Percentiles rank a stretch among this genome's conserved stretches.
Evolutionary conservation across 768 basidiomycete genomes (phyloP).

Genomic region (Collybia nuda): DNA sequence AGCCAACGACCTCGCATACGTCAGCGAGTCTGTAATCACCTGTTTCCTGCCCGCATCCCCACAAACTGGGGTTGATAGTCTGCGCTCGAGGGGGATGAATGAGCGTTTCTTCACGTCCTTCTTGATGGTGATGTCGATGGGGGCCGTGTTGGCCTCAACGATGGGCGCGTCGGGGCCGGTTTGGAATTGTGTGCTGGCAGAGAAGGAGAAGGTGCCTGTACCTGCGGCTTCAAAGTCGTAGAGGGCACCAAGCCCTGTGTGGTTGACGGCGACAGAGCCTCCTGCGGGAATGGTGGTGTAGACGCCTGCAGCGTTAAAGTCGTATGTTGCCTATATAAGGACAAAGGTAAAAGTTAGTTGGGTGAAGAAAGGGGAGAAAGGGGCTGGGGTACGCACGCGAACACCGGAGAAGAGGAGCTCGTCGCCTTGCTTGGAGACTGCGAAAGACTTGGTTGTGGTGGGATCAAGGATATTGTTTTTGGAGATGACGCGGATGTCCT

Average conservation of each 20-base stretch:
- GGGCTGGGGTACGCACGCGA: too few species aligned
- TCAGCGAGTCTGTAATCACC: conserved; percentile 2
- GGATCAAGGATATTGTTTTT: conserved; percentile 6
- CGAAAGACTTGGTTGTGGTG: conserved; percentile 1
- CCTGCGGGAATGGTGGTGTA: conserved; percentile 8
- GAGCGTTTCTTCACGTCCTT: conserved; percentile 4
- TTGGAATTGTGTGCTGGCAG: conserved; percentile 1
- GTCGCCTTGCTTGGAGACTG: not conserved
- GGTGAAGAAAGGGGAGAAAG: not conserved
- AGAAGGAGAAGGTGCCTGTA: conserved; percentile 6
- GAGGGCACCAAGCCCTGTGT: conserved; percentile 4
- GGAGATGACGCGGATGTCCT: conserved; percentile 5
- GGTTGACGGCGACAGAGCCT: conserved; percentile 7
- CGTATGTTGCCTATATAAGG: conserved; percentile 1
- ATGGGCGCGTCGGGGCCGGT: not conserved
- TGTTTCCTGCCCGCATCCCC: not conserved
- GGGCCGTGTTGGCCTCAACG: not conserved
- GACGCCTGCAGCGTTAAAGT: conserved; percentile 2
- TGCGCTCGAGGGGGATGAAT: not conserved
- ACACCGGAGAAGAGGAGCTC: conserved; percentile 3
- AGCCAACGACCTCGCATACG: conserved; percentile 4
- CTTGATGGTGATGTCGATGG: conserved; percentile 1
- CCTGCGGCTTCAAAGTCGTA: conserved; percentile 9
- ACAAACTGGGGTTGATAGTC: conserved; percentile 2
- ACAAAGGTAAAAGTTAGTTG: not conserved